Evolutionary conservation across 129 eudicot species (phyloP), one percentile per base, ranked within the genome.

Genomic region (Mikania micrantha): DNA sequence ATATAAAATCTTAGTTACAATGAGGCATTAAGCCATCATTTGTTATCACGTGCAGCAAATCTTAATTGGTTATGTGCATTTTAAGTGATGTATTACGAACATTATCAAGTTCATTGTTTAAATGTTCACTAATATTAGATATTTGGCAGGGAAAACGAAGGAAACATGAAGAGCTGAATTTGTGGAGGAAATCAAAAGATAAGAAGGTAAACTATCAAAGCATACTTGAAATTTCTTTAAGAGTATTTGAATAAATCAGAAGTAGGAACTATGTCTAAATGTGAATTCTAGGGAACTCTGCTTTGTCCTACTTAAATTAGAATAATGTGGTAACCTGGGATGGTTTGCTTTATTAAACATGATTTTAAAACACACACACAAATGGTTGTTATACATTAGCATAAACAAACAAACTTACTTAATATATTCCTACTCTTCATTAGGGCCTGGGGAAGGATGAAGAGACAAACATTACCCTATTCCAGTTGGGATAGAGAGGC

Each of bases 61-160:
- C 35, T 13, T 39, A 22, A 52, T 22, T 64, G 36, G 35, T 2
- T 64, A 11, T 64, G 49, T 62, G 45, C 6, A 10, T 44, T 24
- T 56, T 42, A 6, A 44, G 57, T 6, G 57, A 27, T 44, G 41
- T 2, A 19, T 29, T 44, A n/a, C 17, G 10, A 42, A 19, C 36
- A 21, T 28, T 31, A 42, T 60, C 44, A 71, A 34, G 44, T 71
- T 71, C 7, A 35, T 71, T 39, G 53, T 29, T 63, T 36, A 56
- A 50, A 69, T 76, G 67, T 66, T 79, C 16, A 63, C 77, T 12
- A 48, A 54, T 24, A 58, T 15, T 54, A n/a, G 27, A 31, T 74
- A 15, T 79, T 80, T 79, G 60, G 44, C 95, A 90, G 97, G 81
- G 95, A 82, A 90, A 90, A 69, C 82, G 97, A 70, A 76, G 95